Conservation (phyloP, 331 rosid genomes). For the Telfairia occidentalis region DNA sequence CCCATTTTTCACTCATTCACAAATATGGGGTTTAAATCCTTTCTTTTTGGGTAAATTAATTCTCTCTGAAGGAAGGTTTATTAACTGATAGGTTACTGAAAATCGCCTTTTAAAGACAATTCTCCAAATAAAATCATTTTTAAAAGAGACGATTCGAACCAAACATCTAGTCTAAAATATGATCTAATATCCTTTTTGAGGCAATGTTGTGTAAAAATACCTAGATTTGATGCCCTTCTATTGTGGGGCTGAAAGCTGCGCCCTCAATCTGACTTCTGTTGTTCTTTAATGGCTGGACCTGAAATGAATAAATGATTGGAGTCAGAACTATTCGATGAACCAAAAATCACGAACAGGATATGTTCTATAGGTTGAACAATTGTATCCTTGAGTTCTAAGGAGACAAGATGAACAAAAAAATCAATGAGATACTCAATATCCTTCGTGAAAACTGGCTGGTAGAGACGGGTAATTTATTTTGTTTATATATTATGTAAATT, state of each 20-base stretch:
- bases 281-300: not conserved
- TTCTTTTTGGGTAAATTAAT: not conserved
- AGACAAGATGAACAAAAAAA: no score
- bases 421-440: not conserved
- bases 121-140: no score
- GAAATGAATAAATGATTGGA: not conserved
- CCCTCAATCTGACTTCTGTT: not conserved
- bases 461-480: no score
- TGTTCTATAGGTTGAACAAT: no score
- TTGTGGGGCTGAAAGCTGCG: not conserved
- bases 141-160: no score
- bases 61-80: not conserved
- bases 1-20: not conserved
- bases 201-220: not conserved
- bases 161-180: no score
- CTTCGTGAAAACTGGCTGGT: not conserved
- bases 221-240: not conserved
- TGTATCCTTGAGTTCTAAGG: no score
- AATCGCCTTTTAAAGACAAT: no score
- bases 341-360: no score
- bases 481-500: not conserved
- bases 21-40: constrained; percentile 5
- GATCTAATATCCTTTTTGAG: not conserved
- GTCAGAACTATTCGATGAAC: not conserved
- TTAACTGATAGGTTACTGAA: not conserved